These are phyloP conservation scores for Tinospora cordifolia DNA, from an alignment of 164 flowering plant genomes.

Conservation along the genomic window DNA sequence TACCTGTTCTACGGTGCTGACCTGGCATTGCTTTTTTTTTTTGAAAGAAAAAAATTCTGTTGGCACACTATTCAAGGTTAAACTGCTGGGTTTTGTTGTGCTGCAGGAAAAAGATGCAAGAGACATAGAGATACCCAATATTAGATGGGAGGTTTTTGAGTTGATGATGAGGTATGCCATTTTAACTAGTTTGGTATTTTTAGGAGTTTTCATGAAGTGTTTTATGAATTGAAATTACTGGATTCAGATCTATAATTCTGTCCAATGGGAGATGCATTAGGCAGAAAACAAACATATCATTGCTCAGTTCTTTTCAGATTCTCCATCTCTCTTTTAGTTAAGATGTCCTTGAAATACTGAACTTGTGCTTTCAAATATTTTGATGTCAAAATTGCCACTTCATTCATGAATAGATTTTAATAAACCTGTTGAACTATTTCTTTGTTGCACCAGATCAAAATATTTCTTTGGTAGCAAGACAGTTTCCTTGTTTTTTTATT, in stretches of 20 bases:
- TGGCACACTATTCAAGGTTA: not conserved
- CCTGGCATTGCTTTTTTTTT: too few species aligned
- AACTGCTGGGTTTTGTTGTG: not conserved
- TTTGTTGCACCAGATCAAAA: too few species aligned
- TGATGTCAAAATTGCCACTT: too few species aligned
- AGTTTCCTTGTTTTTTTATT: too few species aligned
- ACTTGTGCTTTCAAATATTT: too few species aligned
- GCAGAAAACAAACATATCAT: not conserved
- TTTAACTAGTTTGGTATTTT: not conserved
- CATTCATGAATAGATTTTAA: too few species aligned
- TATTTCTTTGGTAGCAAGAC: too few species aligned
- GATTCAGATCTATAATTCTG: not conserved
- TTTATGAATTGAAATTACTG: too few species aligned
- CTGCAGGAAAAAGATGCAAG: slow-evolving; percentile 92
- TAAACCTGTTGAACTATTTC: too few species aligned
- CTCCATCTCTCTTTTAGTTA: not conserved
- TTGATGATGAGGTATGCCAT: slow-evolving; percentile 62
- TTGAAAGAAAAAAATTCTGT: not conserved
- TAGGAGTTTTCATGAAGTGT: not conserved
- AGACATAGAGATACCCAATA: slow-evolving; percentile 94
- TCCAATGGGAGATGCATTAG: not conserved
- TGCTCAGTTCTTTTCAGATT: too few species aligned
- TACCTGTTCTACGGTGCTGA: too few species aligned
- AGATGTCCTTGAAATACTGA: too few species aligned
- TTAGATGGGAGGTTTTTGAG: slow-evolving; percentile 72